Base-by-base conservation (phyloP, 768 basidiomycete genomes). In the Tricholoma bakamatsutake region DNA sequence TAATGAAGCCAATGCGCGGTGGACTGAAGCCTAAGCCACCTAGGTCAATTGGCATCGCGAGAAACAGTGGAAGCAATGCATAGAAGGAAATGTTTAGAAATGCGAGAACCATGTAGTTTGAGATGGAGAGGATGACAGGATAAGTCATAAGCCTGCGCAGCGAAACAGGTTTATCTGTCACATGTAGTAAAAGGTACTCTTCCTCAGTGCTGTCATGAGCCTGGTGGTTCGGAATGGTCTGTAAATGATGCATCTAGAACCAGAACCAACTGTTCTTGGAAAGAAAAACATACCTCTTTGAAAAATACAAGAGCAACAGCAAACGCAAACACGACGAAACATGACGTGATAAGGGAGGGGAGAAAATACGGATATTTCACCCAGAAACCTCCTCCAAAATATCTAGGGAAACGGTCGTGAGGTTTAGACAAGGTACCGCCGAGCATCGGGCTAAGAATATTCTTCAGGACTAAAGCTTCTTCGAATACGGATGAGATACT, bases 301-400 rank as follows among this genome's bases (percentile, higher is more conserved):
- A 78, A 73, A 45, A 73, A 64, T 6, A 66, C 48, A 2, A 72
- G 60, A 1, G 71, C 64, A 21, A 75, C 45, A 9, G 70, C 48
- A 34, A 72, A 69, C 0, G 69, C 58, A 1, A 72, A 43, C 9
- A 71, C 58, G 18, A 71, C 67, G 53, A 71, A 69, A 33, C 64
- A 61, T 12, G 74, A 68, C 3, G 72, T 64, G 1, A 67, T 72
- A 1, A 75, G 54, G 57, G 85, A 88, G 2, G 88, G 81, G 40
- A 90, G 75, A 65, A 90, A 87, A 68, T 90, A 90, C 2, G 88
- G 88, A 64, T 85, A 87, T 30, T 69, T 67, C 59, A 72, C 76
- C 75, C 85, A 79, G 59, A 90, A 87, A 3, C 65, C 61, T 34
- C 71, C 74, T 12, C 71, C 55, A 50, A 90, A 89, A 4, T 77